phyloP scores from a whole-genome alignment of 441 rosid species.

The Populus hybrid region DNA sequence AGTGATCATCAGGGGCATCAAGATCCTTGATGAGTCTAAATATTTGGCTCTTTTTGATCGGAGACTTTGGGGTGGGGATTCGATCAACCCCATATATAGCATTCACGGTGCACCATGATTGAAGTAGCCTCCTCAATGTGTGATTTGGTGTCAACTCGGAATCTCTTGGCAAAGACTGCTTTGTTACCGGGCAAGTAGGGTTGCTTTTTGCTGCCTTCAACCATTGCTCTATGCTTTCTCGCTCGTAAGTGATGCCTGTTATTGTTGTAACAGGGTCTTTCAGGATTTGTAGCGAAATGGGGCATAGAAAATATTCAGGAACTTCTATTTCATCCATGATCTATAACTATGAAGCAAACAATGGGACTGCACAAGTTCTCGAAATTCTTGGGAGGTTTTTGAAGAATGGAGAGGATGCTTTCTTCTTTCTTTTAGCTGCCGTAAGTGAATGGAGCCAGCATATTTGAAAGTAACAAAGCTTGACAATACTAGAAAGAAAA shows the following conservation, averaged over 20 bases:
- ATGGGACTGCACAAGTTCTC: too few relatives aligned
- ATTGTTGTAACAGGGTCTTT: slow-evolving; percentile 63
- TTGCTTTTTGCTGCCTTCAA: slow-evolving; percentile 21
- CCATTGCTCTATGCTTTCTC: slow-evolving; percentile 74
- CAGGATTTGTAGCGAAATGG: slow-evolving; percentile 65
- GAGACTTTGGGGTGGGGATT: slow-evolving; percentile 35
- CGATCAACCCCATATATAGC: slow-evolving; percentile 24
- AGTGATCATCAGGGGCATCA: neutral
- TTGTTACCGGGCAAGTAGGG: slow-evolving; percentile 49
- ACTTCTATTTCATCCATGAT: slow-evolving; percentile 48
- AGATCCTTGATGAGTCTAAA: slow-evolving; percentile 34
- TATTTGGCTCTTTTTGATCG: slow-evolving; percentile 23
- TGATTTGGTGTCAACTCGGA: slow-evolving; percentile 50
- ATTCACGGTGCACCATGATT: slow-evolving; percentile 42
- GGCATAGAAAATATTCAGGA: slow-evolving; percentile 59
- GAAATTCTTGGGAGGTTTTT: too few relatives aligned
- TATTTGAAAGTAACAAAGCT: neutral
- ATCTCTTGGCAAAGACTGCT: slow-evolving; percentile 40
- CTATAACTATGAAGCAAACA: too few relatives aligned
- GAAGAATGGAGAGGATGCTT: too few relatives aligned
- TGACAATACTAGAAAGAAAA: slow-evolving; percentile 3
- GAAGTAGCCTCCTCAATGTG: slow-evolving; percentile 45
- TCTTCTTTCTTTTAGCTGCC: neutral
- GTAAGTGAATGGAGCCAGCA: slow-evolving; percentile 10
- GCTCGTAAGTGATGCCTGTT: slow-evolving; percentile 72